Base-by-base conservation (phyloP, 2,329 filamentous ascomycete species). In the Fulvia fulva region DNA sequence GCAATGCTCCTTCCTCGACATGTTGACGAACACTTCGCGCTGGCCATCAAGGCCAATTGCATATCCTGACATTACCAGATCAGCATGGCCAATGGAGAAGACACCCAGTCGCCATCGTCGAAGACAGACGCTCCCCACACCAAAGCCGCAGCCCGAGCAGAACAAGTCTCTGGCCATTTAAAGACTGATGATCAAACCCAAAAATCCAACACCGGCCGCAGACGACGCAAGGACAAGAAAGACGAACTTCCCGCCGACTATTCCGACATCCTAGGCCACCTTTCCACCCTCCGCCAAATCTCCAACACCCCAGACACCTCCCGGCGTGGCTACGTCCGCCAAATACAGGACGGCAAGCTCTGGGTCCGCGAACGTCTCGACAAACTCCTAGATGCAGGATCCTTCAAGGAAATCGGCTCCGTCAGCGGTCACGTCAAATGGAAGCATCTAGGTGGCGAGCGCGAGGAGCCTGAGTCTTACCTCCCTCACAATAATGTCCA, bases 331-430 rank as follows among this genome's bases (percentile, higher is more conserved):
- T 87, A 87, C 62, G 71, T 82, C n/a, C 79, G 82, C 5, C 85
- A 87, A 67, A 86, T 85, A 63, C 76, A 83, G 70, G 79, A 83
- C 2, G 85, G 85, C 1, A 87, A 87, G 69, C 76, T 87, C 19
- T 87, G 84, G 83, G 84, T 87, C 0, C 79, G 84, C 22, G 84
- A 87, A 65, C 76, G 84, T 2, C 81, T 87, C 19, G 76, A 82
- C 5, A 74, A 79, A 30, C 74, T 87, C n/a, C 75, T 87, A 11
- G 84, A 87, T 57, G 64, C 73, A 1, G 79, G 76, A 2, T 81
- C 76, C 23, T 86, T 86, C 62, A 74, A 76, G 19, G 84, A 87
- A 70, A 78, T 87, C 6, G 85, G 85, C 0, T 84, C 81, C 45
- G 77, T 85, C 0, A 81, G 81, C 1, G 85, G 85, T 4, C 82